Evolutionary conservation across 106 monocot species (phyloP), one percentile per base, ranked within the genome.

Genomic region (Allium sativum): DNA sequence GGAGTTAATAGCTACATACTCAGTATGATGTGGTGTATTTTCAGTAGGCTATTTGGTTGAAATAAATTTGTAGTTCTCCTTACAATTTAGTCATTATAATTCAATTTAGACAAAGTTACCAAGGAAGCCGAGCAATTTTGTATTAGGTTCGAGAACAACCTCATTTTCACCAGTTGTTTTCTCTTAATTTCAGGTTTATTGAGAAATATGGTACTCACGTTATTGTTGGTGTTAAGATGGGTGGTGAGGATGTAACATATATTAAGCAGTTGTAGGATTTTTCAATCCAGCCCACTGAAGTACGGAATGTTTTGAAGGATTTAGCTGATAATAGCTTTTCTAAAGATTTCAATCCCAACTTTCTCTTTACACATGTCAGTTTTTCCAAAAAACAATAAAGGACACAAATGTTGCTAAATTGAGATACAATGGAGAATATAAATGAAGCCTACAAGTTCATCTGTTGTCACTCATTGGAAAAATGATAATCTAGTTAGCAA

Each of bases 201-300:
- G 80, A 90, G 58, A 90, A 82, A 62, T 90, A 85, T 73, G 90
- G 90, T 15, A 90, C 90, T 40, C 90, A 85, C 47, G 53, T 90
- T n/a, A 55, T 90, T 56, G 69, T 77, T 65, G 82, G 82, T 7
- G 55, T 90, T 55, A 74, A 73, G 65, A 82, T 90, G 82, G 90
- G 90, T 47, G 90, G 84, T 44, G 82, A 85, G 61, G 90, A 90
- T 68, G 85, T 85, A 45, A 69, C 85, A 44, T 64, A 61, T 54
- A 22, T 90, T 60, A 90, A 90, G 68, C 90, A 90, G 74, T 79
- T 66, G 50, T 58, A 77, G 56, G 72, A 61, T 5, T 90, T 82
- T 53, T 10, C 67, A 60, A 82, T 90, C 75, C 53, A 47, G 51
- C 79, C 66, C 66, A 70, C 58, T 67, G 90, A 82, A 47, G 76